These are phyloP conservation scores for Cyberlindnera meyerae DNA, from an alignment of 805 yeast genomes.

Conservation along the genomic window DNA sequence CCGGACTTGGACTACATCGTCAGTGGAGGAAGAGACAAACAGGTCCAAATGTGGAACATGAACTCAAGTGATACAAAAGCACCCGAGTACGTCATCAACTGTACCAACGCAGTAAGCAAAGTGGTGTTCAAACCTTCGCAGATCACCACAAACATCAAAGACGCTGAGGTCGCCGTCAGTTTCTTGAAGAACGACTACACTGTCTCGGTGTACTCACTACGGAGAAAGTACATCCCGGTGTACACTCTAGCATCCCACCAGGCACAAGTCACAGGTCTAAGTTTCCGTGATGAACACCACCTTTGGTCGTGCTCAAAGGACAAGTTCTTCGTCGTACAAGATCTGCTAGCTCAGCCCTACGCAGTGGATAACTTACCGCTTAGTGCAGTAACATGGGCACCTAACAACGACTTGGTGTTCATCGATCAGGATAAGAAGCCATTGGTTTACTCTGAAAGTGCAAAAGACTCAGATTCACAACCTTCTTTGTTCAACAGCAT, in stretches of 20 bases:
- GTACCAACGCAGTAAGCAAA: slow-evolving; percentile 75
- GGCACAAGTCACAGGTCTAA: slow-evolving; percentile 50
- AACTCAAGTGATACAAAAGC: slow-evolving; percentile 31
- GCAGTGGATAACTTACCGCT: slow-evolving; percentile 47
- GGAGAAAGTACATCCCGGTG: slow-evolving; percentile 68
- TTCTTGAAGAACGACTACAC: slow-evolving; percentile 65
- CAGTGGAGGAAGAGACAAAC: slow-evolving; percentile 91
- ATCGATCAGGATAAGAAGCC: slow-evolving; percentile 39
- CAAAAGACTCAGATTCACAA: too few relatives aligned
- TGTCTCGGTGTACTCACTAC: slow-evolving; percentile 63
- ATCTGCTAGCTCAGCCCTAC: slow-evolving; percentile 38
- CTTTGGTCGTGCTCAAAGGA: slow-evolving; percentile 52
- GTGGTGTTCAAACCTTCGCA: slow-evolving; percentile 59
- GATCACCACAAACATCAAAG: slow-evolving; percentile 34
- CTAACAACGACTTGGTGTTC: slow-evolving; percentile 44
- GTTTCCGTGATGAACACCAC: slow-evolving; percentile 43
- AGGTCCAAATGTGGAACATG: slow-evolving; percentile 73
- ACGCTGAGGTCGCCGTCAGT: slow-evolving; percentile 69
- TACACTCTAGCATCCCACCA: slow-evolving; percentile 45
- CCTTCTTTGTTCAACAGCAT: not conserved
- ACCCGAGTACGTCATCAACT: slow-evolving; percentile 69
- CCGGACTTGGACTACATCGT: slow-evolving; percentile 75
- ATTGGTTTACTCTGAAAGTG: too few relatives aligned
- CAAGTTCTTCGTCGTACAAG: slow-evolving; percentile 42
- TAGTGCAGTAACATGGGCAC: slow-evolving; percentile 56